Percentiles rank a stretch among this genome's conserved stretches.
Conservation (phyloP, 495 filamentous ascomycete species). For the Xylaria flabelliformis region DNA sequence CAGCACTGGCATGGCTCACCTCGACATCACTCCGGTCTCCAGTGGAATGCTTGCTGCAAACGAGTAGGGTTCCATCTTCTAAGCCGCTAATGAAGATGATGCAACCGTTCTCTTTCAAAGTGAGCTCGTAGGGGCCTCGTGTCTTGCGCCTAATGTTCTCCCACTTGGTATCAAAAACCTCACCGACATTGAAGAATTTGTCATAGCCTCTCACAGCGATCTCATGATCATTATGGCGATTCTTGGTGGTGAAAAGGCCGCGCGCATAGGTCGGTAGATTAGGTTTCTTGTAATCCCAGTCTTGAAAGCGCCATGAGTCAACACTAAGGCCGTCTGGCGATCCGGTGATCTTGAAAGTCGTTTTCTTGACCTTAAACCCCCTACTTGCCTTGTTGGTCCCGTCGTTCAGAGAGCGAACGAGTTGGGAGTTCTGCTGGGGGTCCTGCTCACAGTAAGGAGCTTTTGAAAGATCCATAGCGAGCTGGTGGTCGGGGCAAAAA, state of each 20-base stretch:
- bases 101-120: slow-evolving; percentile 97
- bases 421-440: slow-evolving; percentile 61
- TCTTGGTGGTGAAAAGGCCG: slow-evolving; percentile 84
- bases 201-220: slow-evolving; percentile 92
- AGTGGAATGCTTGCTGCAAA: slow-evolving; percentile 98
- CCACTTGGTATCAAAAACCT: slow-evolving; percentile 82
- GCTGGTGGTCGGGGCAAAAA: slow-evolving; percentile 2
- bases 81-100: slow-evolving; percentile 97
- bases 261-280: slow-evolving; percentile 89
- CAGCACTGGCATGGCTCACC: slow-evolving; percentile 81
- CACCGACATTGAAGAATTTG: slow-evolving; percentile 96
- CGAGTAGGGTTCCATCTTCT: slow-evolving; percentile 83
- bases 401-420: slow-evolving; percentile 65
- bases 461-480: slow-evolving; percentile 33
- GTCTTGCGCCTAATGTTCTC: slow-evolving; percentile 77
- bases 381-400: slow-evolving; percentile 49
- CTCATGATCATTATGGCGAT: slow-evolving; percentile 66
- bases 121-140: slow-evolving; percentile 89
- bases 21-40: slow-evolving; percentile 71
- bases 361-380: slow-evolving; percentile 74
- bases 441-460: slow-evolving; percentile 70
- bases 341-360: slow-evolving; percentile 67
- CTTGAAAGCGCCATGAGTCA: slow-evolving; percentile 90
- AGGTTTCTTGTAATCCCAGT: slow-evolving; percentile 90
- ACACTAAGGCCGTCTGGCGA: slow-evolving; percentile 66